phyloP scores from a whole-genome alignment of 352 stramenopile species.

The Phytophthora melonis region DNA sequence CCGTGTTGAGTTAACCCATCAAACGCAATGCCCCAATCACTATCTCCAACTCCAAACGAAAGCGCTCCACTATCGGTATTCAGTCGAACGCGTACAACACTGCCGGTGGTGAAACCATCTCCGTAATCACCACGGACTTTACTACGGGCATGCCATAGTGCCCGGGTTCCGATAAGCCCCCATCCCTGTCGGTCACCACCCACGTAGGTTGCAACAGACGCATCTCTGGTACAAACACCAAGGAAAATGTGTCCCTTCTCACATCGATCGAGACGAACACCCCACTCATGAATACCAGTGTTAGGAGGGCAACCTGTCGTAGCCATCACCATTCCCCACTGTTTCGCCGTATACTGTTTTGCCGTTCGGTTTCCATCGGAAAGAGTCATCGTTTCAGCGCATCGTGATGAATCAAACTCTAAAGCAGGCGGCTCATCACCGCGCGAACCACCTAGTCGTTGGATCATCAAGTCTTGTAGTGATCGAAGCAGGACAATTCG shows the following conservation, averaged over 20 bases:
- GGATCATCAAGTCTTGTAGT: constrained; percentile 88
- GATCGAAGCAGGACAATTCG: constrained; percentile 77
- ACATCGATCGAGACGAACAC: constrained; percentile 86
- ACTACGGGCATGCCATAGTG: constrained; percentile 90
- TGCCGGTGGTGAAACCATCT: constrained; percentile 89
- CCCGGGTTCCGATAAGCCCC: constrained; percentile 90
- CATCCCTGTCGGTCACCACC: constrained; percentile 90
- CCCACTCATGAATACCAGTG: constrained; percentile 89
- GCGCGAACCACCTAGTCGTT: constrained; percentile 75
- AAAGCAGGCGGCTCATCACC: constrained; percentile 81
- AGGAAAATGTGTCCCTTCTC: constrained; percentile 93
- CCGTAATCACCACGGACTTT: constrained; percentile 92
- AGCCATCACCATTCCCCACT: constrained; percentile 92
- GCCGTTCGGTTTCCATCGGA: constrained; percentile 85
- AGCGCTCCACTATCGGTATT: constrained; percentile 90
- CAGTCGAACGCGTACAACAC: constrained; percentile 80
- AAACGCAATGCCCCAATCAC: constrained; percentile 91
- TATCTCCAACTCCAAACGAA: constrained; percentile 89
- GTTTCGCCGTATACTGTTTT: constrained; percentile 91
- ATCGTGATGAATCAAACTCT: constrained; percentile 88
- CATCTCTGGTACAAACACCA: constrained; percentile 87
- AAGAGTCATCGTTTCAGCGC: constrained; percentile 91
- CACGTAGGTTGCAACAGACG: constrained; percentile 89
- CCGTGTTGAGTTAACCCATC: constrained; percentile 89
- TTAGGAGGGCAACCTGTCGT: constrained; percentile 87